Evolutionary conservation across 805 yeast genomes (phyloP), one percentile per base, ranked within the genome.

Genomic region (Candida lessepsii): DNA sequence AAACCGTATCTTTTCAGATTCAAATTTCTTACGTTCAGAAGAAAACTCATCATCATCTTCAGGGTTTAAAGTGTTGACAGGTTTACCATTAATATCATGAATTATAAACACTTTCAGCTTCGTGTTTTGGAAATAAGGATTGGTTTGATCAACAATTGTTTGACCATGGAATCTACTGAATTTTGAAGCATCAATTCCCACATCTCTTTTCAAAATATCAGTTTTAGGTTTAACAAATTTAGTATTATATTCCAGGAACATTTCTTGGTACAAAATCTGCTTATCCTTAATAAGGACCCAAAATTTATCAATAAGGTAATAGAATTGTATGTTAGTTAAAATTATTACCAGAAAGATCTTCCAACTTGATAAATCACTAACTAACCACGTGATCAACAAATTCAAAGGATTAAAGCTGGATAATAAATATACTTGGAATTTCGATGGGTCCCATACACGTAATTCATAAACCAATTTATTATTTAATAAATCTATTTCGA

Each of bases 361-460:
- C 56, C 73, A 67, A 18, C 51, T 20, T 8, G 61, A 42, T n/a
- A 49, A 46, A 10, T 52, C 38, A 13, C 51, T 44, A 11, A 49
- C 11, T 45, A 67, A 60, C 39, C 78, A 58, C n/a, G 72, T 61
- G 1, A 74, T 59, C 2, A 70, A 39, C 7, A 77, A 47, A 35
- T 71, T 73, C 8, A 79, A 53, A 0, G 95, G 93, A 6, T 86
- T 80, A 46, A 79, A 80, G 1, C 76, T 58, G 2, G 76, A 65
- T 20, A 76, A 68, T 2, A 83, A 49, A 35, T 66, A 60, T 5
- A 83, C 63, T 23, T 70, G 70, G 54, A 82, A 80, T 46, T 67
- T 67, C 0, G 83, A 71, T 0, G 91, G 91, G 30, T 69, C 66
- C 95, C 95, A 85, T 36, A 83, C 73, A 14, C 61, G 63, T 29